phyloP scores from a whole-genome alignment of 441 rosid species.

The Euphorbia celastroides region DNA sequence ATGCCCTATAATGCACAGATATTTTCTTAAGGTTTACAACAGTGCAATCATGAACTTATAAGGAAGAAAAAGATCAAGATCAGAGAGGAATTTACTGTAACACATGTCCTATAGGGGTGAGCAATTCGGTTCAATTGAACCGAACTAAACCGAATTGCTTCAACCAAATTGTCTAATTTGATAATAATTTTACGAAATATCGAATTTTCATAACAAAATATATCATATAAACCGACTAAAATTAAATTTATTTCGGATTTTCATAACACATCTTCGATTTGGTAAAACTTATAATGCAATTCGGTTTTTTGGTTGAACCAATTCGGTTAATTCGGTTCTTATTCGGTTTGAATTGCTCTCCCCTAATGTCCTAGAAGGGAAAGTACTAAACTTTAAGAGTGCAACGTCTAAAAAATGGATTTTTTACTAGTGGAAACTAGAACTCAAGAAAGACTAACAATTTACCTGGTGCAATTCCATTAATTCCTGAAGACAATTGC shows the following conservation, averaged over 20 bases:
- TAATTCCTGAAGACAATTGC: conserved; percentile 97
- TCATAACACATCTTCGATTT: too few relatives aligned
- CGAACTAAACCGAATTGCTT: too few relatives aligned
- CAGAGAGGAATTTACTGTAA: neutral
- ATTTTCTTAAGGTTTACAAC: neutral
- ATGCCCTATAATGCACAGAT: neutral
- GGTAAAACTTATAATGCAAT: too few relatives aligned
- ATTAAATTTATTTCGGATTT: too few relatives aligned
- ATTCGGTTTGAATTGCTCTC: too few relatives aligned
- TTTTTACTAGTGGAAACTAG: neutral
- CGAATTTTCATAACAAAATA: too few relatives aligned
- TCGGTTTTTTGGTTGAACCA: too few relatives aligned
- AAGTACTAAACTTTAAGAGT: neutral
- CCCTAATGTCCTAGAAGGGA: neutral
- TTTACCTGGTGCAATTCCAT: conserved; percentile 98
- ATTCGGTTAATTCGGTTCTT: too few relatives aligned
- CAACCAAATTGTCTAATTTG: too few relatives aligned
- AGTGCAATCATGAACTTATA: neutral
- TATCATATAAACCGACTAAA: too few relatives aligned
- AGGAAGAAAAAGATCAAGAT: neutral
- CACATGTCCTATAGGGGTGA: neutral
- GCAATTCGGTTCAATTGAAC: too few relatives aligned
- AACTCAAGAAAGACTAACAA: conserved; percentile 9
- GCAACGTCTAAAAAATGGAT: neutral
- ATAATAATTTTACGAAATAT: too few relatives aligned